These are phyloP conservation scores for Sarcodon aspratus DNA, from an alignment of 768 basidiomycete species.

Conservation along the genomic window DNA sequence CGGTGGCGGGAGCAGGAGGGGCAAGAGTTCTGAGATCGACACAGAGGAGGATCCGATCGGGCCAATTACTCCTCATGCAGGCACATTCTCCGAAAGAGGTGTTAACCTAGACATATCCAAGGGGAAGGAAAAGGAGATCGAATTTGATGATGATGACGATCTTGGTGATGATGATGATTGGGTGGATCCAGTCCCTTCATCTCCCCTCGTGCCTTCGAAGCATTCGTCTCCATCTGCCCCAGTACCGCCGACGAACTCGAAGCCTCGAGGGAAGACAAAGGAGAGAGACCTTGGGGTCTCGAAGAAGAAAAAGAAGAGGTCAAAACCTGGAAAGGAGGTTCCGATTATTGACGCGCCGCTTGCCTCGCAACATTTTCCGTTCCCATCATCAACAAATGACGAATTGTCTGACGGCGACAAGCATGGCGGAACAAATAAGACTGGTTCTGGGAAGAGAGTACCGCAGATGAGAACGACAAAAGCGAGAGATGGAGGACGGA, in stretches of 20 bases:
- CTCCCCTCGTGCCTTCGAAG: conserved; percentile 2
- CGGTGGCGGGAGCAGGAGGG: conserved; percentile 14
- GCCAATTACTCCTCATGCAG: conserved; percentile 58
- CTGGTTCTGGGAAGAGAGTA: conserved; percentile 15
- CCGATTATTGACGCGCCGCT: conserved; percentile 27
- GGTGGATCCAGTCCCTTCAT: conserved; percentile 42
- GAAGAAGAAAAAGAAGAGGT: conserved; percentile 25
- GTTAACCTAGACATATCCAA: background rate
- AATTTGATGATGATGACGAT: background rate
- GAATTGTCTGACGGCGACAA: conserved; percentile 2
- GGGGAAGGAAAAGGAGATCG: background rate
- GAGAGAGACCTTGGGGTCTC: conserved; percentile 8
- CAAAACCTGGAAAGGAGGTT: conserved; percentile 23
- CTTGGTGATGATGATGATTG: conserved; percentile 33
- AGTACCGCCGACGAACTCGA: conserved; percentile 6
- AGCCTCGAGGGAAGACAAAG: conserved; percentile 11
- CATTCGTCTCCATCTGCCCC: background rate
- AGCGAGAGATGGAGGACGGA: conserved; percentile 71
- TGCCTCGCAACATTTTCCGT: conserved; percentile 41
- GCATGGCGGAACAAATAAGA: background rate
- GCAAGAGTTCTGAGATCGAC: conserved; percentile 39
- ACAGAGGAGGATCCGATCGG: conserved; percentile 66
- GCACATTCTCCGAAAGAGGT: conserved; percentile 7
- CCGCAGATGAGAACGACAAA: conserved; percentile 63
- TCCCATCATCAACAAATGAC: conserved; percentile 37